Percentiles rank a stretch among this genome's conserved stretches.
phyloP scores from a whole-genome alignment of 805 yeast species.

The Candida argentea region DNA sequence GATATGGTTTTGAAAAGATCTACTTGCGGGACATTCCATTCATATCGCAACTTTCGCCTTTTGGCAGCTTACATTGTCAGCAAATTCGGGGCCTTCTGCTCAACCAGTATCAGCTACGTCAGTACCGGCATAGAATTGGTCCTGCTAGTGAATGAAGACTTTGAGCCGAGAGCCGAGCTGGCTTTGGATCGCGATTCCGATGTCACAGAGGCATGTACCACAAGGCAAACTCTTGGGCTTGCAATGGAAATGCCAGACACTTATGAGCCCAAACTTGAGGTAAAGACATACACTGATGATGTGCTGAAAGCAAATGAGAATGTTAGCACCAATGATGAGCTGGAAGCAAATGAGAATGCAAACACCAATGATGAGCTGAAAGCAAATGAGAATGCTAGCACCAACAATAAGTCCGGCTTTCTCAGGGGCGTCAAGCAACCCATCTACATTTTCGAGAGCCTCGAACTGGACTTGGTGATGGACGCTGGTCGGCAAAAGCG shows the following conservation, averaged over 20 bases:
- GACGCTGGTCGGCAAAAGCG: too few species aligned
- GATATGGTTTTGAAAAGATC: slow-evolving; percentile 29
- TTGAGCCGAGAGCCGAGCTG: slow-evolving; percentile 3
- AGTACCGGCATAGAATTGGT: slow-evolving; percentile 17
- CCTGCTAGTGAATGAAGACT: slow-evolving; percentile 16
- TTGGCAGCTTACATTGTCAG: slow-evolving; percentile 22
- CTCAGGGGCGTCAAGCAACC: too few species aligned
- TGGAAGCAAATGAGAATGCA: background rate
- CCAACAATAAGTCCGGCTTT: too few species aligned
- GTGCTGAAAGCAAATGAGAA: background rate
- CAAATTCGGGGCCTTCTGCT: slow-evolving; percentile 19
- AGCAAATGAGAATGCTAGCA: too few species aligned
- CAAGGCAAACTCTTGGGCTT: slow-evolving; percentile 44
- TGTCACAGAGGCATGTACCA: slow-evolving; percentile 39
- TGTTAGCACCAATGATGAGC: background rate
- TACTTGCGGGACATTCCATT: slow-evolving; percentile 8
- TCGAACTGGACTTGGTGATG: too few species aligned
- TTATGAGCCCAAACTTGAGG: background rate
- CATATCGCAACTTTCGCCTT: slow-evolving; percentile 15
- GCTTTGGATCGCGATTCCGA: slow-evolving; percentile 7
- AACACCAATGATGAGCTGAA: slow-evolving; percentile 5
- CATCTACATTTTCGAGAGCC: too few species aligned
- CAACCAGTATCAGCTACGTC: slow-evolving; percentile 14
- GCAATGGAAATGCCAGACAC: slow-evolving; percentile 24
- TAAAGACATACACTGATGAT: background rate